Evolutionary conservation across 345 rosid species (phyloP), one percentile per base, ranked within the genome.

Genomic region (Ceriops zippeliana): DNA sequence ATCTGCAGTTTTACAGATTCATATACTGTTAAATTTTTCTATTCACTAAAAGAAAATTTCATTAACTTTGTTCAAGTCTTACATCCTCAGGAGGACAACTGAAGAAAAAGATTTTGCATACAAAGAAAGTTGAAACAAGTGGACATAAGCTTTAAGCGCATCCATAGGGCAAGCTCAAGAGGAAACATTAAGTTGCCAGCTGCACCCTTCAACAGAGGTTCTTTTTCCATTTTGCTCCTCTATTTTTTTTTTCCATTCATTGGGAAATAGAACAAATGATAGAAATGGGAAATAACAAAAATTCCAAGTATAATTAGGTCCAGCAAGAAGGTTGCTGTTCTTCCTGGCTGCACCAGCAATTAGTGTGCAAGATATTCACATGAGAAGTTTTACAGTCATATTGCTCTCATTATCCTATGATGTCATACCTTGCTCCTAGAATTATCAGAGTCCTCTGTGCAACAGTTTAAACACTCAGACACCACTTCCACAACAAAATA

Each of bases 401-500:
- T 27, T 26, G 35, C 5, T 3, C 22, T 21, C 49, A 7, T 58
- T 30, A 46, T 34, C 27, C 52, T 24, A 47, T n/a, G 58, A 11
- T 4, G 52, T 32, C 66, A 61, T 78, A 90, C 99, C 97, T 95
- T 91, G 78, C 89, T 89, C 63, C 72, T 82, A 57, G 96, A 86
- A 73, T 95, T 96, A 71, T 95, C 96, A 17, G 93, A 83, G 67
- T 91, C 99, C 83, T 95, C 97, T 3, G 96, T 86, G 80, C 99
- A 95, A 77, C 99, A 91, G 69, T 88, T 91, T 82, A 88, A 73
- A 84, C 99, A 95, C 72, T 91, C 97, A 72, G 96, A 90, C 57
- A 95, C 85, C 78, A 95, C 77, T 74, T 89, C 96, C 91, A 93
- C 86, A 80, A 72, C 71, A 35, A 35, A 35, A 35, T 35, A 51